These are phyloP conservation scores for Chytridium lagenaria DNA, from an alignment of 371 early-diverging fungal species.

Conservation along the genomic window DNA sequence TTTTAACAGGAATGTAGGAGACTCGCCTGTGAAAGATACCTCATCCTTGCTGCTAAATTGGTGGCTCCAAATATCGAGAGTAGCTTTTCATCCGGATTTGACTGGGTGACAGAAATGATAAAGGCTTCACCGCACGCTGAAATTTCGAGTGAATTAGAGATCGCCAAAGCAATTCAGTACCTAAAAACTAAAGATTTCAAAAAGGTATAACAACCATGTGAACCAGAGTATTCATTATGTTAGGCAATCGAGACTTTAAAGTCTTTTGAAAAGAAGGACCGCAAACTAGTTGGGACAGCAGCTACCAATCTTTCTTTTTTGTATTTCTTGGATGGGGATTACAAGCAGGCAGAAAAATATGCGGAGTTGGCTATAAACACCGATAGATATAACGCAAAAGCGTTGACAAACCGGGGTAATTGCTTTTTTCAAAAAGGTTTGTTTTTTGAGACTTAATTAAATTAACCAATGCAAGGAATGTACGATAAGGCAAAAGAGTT, in stretches of 20 bases:
- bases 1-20: constrained; percentile 34
- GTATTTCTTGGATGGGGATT: constrained; percentile 58
- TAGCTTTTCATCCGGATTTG: constrained; percentile 49
- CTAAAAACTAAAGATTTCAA: constrained; percentile 55
- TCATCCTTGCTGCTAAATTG: constrained; percentile 56
- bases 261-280: constrained; percentile 58
- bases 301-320: constrained; percentile 61
- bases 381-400: constrained; percentile 63
- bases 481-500: constrained; percentile 51
- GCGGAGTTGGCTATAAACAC: constrained; percentile 54
- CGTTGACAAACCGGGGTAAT: constrained; percentile 58
- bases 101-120: constrained; percentile 57
- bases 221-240: too few species aligned
- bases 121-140: constrained; percentile 52
- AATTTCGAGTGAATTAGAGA: constrained; percentile 59
- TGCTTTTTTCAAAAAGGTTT: constrained; percentile 47
- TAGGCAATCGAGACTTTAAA: constrained; percentile 58
- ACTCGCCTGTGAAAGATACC: constrained; percentile 45
- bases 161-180: constrained; percentile 61
- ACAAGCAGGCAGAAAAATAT: constrained; percentile 56
- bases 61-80: constrained; percentile 56
- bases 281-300: constrained; percentile 54
- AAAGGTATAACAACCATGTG: too few species aligned
- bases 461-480: constrained; percentile 27
- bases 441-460: not conserved